A percentile compares a stretch with the other conserved stretches of the same genome.
Evolutionary conservation across 352 stramenopile species (phyloP).

Genomic region (Phytophthora ohioensis): DNA sequence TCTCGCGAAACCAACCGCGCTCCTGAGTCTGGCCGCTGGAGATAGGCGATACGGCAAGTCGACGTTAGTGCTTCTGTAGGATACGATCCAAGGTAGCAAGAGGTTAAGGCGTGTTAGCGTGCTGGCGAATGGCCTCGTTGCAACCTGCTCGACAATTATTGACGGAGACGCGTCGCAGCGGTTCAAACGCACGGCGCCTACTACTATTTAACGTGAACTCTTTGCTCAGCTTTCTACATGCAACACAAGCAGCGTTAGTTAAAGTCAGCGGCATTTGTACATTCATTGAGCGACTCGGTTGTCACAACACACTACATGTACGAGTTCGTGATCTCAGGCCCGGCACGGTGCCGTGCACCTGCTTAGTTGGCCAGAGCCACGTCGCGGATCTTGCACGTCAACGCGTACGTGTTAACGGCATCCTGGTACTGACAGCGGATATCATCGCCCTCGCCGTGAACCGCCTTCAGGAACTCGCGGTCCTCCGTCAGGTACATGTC

Average conservation of each 20-base stretch:
- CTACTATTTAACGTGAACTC: not conserved
- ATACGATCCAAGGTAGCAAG: conserved; percentile 32
- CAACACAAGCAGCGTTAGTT: not conserved
- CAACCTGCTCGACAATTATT: conserved; percentile 32
- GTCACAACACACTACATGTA: not conserved
- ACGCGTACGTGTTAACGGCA: conserved; percentile 48
- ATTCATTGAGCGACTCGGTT: conserved; percentile 4
- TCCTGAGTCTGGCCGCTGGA: conserved; percentile 73
- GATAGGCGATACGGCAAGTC: conserved; percentile 42
- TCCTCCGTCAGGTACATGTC: conserved; percentile 58
- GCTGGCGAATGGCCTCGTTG: conserved; percentile 31
- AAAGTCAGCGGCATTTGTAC: conserved; percentile 2
- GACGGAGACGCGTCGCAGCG: conserved; percentile 18
- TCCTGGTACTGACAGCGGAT: conserved; percentile 44
- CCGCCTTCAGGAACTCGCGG: conserved; percentile 44
- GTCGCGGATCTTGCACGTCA: conserved; percentile 56
- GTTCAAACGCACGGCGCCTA: conserved; percentile 17
- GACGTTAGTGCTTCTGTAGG: conserved; percentile 20
- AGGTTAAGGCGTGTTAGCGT: conserved; percentile 28
- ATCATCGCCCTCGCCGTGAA: conserved; percentile 33
- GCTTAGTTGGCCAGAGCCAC: conserved; percentile 40
- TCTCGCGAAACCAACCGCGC: conserved; percentile 52
- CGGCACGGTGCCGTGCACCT: not conserved
- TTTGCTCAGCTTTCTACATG: not conserved
- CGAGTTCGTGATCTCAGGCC: not conserved